Evolutionary conservation across 2,329 filamentous ascomycete genomes (phyloP).

Genomic region (Paramyrothecium sp.): DNA sequence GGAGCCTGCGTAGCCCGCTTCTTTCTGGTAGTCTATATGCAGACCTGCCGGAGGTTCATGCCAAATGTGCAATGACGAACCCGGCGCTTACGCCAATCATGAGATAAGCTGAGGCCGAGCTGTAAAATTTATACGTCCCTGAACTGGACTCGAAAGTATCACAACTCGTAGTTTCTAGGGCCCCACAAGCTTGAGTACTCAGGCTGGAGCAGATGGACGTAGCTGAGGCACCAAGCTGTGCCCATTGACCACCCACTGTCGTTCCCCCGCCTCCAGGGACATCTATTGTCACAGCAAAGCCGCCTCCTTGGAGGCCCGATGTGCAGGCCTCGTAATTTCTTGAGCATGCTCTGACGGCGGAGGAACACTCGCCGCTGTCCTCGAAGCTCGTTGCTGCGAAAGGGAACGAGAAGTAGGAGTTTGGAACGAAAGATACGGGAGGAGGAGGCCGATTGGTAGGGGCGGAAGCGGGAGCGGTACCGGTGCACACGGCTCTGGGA

Average conservation of each 20-base stretch:
- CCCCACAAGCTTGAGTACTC: slow-evolving; percentile 50
- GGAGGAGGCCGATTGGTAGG: slow-evolving; percentile 32
- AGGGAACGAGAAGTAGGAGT: slow-evolving; percentile 60
- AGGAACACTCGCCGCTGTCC: slow-evolving; percentile 49
- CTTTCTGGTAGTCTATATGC: too few species aligned
- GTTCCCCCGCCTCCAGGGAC: slow-evolving; percentile 53
- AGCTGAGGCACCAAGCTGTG: slow-evolving; percentile 42
- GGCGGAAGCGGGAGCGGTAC: slow-evolving; percentile 44
- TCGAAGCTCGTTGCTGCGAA: slow-evolving; percentile 52
- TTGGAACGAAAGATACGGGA: slow-evolving; percentile 51
- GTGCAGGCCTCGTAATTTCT: slow-evolving; percentile 55
- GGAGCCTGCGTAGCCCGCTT: too few species aligned
- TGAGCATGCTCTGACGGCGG: slow-evolving; percentile 50
- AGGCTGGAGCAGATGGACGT: slow-evolving; percentile 55
- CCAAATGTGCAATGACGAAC: neutral
- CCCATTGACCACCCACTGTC: slow-evolving; percentile 43
- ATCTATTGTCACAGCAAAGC: slow-evolving; percentile 53
- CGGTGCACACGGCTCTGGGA: slow-evolving; percentile 53
- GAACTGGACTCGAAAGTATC: neutral
- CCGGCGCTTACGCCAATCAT: neutral
- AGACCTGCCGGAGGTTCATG: too few species aligned
- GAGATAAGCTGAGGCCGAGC: neutral
- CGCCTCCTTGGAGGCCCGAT: slow-evolving; percentile 40
- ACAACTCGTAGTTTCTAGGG: slow-evolving; percentile 30
- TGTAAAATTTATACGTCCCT: neutral